Evolutionary conservation across 2,329 filamentous ascomycete genomes (phyloP).

Genomic region (Ploettnerulaceae sp.): DNA sequence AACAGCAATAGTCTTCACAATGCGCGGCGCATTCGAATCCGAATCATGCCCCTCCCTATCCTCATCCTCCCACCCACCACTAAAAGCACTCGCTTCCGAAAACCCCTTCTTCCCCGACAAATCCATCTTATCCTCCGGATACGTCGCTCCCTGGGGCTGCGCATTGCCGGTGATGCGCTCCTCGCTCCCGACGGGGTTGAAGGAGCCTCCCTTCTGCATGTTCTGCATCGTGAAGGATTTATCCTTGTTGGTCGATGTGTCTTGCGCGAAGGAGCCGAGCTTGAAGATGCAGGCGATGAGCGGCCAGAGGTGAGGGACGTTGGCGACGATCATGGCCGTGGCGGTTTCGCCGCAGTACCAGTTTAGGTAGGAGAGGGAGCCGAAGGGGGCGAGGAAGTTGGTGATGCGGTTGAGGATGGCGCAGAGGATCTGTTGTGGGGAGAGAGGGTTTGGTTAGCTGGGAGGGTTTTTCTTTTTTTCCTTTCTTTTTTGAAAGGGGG

Average conservation of each 20-base stretch:
- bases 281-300: slow-evolving; percentile 39
- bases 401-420: slow-evolving; percentile 44
- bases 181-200: slow-evolving; percentile 1
- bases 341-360: slow-evolving; percentile 49
- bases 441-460: too few species aligned
- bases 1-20: neutral
- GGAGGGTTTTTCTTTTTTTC: too few species aligned
- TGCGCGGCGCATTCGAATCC: neutral
- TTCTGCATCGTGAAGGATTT: neutral
- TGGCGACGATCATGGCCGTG: slow-evolving; percentile 47
- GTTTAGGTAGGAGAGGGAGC: slow-evolving; percentile 23
- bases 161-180: neutral
- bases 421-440: slow-evolving; percentile 46
- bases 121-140: slow-evolving; percentile 1
- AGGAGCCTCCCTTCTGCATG: neutral
- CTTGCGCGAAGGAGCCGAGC: slow-evolving; percentile 1
- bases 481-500: too few species aligned
- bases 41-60: slow-evolving; percentile 2
- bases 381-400: slow-evolving; percentile 33
- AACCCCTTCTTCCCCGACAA: neutral
- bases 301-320: slow-evolving; percentile 46
- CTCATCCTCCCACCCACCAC: neutral
- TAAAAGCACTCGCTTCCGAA: neutral
- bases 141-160: neutral
- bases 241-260: neutral